phyloP scores from a whole-genome alignment of 495 filamentous ascomycete genomes.

The Hypoxylon perforatum region DNA sequence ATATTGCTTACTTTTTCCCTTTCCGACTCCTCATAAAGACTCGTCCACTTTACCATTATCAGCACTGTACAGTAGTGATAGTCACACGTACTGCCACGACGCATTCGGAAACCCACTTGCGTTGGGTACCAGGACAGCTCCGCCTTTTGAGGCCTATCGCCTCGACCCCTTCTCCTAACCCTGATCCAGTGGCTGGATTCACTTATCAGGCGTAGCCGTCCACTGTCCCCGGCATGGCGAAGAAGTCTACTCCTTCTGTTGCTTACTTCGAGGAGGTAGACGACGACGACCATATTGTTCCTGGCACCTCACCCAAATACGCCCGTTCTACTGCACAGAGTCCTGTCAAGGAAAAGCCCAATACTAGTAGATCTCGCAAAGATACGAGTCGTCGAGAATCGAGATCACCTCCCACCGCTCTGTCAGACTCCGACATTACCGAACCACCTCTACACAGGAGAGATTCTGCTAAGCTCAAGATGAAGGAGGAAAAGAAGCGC shows the following conservation, averaged over 20 bases:
- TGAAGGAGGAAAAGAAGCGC: constrained; percentile 46
- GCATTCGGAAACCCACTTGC: constrained; percentile 40
- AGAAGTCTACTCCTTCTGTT: constrained; percentile 41
- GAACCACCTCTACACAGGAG: constrained; percentile 46
- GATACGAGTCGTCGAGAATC: constrained; percentile 49
- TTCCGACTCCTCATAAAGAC: constrained; percentile 18
- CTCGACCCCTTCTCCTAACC: constrained; percentile 3
- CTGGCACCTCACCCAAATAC: constrained; percentile 52
- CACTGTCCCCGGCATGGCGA: constrained; percentile 34
- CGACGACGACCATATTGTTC: constrained; percentile 56
- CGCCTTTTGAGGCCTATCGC: constrained; percentile 29
- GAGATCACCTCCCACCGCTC: constrained; percentile 44
- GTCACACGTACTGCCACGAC: constrained; percentile 32
- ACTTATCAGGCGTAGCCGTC: constrained; percentile 42
- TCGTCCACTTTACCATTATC: constrained; percentile 34
- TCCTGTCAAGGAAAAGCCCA: constrained; percentile 57
- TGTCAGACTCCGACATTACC: constrained; percentile 59
- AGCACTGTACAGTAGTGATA: constrained; percentile 13
- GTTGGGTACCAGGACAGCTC: constrained; percentile 46
- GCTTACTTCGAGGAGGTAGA: constrained; percentile 64
- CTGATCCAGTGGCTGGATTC: constrained; percentile 45
- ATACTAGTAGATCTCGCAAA: constrained; percentile 56
- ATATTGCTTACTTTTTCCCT: constrained; percentile 28
- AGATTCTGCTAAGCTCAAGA: constrained; percentile 45
- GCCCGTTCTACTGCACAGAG: constrained; percentile 48